phyloP scores from a whole-genome alignment of 352 stramenopile species.

The Aphanomyces astaci region DNA sequence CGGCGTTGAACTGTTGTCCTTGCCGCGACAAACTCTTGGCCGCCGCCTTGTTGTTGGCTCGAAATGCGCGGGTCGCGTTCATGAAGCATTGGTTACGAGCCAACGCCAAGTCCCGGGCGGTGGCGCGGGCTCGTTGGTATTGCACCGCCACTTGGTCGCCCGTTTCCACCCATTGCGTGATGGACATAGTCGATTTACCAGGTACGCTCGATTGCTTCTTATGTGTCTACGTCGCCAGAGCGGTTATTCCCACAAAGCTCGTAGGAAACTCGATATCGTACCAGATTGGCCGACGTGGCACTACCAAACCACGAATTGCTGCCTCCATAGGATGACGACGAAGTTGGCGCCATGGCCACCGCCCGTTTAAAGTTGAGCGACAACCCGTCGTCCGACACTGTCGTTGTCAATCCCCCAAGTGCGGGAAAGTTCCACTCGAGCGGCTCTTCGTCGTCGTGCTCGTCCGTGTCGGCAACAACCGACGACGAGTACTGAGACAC shows the following conservation, averaged over 20 bases:
- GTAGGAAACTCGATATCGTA: too few species aligned
- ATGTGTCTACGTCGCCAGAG: too few species aligned
- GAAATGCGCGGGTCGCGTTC: slow-evolving; percentile 65
- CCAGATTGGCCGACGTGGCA: neutral
- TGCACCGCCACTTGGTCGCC: slow-evolving; percentile 48
- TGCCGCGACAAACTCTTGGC: slow-evolving; percentile 64
- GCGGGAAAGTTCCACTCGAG: slow-evolving; percentile 78
- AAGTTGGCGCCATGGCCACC: slow-evolving; percentile 46
- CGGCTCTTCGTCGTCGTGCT: slow-evolving; percentile 33
- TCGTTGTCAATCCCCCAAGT: slow-evolving; percentile 27
- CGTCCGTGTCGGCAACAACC: slow-evolving; percentile 53
- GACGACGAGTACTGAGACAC: slow-evolving; percentile 1
- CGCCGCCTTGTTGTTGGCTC: slow-evolving; percentile 62
- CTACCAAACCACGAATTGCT: slow-evolving; percentile 17
- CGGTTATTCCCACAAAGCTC: too few species aligned
- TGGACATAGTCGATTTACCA: neutral
- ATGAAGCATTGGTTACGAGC: slow-evolving; percentile 84
- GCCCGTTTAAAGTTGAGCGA: slow-evolving; percentile 75
- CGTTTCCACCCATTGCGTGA: slow-evolving; percentile 54
- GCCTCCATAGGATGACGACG: slow-evolving; percentile 6
- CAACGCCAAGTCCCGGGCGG: slow-evolving; percentile 70
- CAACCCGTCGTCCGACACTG: slow-evolving; percentile 31
- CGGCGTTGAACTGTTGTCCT: slow-evolving; percentile 69
- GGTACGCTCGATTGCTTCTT: too few species aligned
- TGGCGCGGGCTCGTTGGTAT: slow-evolving; percentile 67